Percentiles rank a stretch among this genome's conserved stretches.
These are phyloP conservation scores for Ballota nigra DNA, from an alignment of 257 asterid species.

Conservation along the genomic window DNA sequence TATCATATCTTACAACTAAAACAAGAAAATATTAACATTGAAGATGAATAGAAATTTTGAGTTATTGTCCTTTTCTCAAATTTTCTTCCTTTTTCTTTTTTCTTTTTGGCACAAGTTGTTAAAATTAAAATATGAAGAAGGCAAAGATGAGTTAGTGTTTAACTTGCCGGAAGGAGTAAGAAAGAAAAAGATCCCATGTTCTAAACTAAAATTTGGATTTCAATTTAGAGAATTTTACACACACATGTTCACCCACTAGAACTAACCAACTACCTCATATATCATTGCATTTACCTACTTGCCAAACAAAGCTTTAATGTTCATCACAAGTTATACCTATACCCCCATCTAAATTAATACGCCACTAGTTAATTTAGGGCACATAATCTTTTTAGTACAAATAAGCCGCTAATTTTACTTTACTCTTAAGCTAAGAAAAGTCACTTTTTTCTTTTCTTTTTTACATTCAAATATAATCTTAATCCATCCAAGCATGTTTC, in stretches of 20 bases:
- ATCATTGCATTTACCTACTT: conserved; percentile 38
- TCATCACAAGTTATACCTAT: neutral
- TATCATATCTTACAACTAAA: too few relatives aligned
- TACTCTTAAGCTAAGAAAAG: neutral
- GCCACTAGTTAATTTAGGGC: neutral
- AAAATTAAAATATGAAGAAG: too few relatives aligned
- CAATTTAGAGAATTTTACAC: neutral
- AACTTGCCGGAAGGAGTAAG: neutral
- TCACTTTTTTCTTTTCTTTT: neutral
- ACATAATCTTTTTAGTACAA: neutral
- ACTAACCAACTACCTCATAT: conserved; percentile 15
- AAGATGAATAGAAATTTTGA: too few relatives aligned
- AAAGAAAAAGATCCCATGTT: neutral
- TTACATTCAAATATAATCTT: neutral
- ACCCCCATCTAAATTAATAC: too few relatives aligned
- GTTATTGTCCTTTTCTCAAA: too few relatives aligned
- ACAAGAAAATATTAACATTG: too few relatives aligned
- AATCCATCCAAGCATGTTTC: neutral
- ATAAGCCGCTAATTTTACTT: neutral
- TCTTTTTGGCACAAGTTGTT: neutral
- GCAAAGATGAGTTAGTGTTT: neutral
- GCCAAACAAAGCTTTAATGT: conserved; percentile 8
- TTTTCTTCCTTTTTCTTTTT: too few relatives aligned
- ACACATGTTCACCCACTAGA: conserved; percentile 26
- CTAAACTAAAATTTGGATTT: neutral